Conservation (phyloP, 257 asterid species). For the Datura wrightii region DNA sequence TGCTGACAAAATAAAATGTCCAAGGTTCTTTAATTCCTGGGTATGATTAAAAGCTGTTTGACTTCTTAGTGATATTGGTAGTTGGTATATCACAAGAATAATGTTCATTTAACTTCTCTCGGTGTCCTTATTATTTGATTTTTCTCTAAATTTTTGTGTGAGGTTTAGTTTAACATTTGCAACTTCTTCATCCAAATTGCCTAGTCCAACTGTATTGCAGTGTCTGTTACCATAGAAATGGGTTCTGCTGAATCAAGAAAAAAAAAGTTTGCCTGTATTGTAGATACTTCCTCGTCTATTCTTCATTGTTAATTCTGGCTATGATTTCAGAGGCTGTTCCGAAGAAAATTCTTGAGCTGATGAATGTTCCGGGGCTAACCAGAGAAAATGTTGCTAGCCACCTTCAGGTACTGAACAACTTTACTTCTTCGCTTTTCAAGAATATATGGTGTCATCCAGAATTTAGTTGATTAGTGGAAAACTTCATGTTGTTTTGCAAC, state of each 20-base stretch:
- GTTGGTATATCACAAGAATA: not conserved
- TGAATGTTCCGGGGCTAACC: conserved; percentile 95
- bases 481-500: conserved; percentile 3
- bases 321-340: conserved; percentile 91
- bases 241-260: not conserved
- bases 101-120: not conserved
- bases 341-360: conserved; percentile 85
- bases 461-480: conserved; percentile 22
- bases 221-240: conserved; percentile 4
- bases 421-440: not conserved
- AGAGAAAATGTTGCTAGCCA: conserved; percentile 99
- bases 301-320: not conserved
- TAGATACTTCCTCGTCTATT: not conserved
- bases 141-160: not conserved
- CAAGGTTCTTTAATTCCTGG: not conserved
- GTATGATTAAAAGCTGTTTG: not conserved
- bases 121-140: not conserved
- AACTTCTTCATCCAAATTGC: not conserved
- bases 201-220: not conserved
- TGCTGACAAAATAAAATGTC: not conserved
- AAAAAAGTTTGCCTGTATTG: not conserved
- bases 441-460: not conserved
- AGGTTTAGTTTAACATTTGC: not conserved
- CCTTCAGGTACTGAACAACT: conserved; percentile 68
- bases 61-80: not conserved